These are phyloP conservation scores for Spiraea crenata DNA, from an alignment of 331 rosid genomes.

Conservation along the genomic window DNA sequence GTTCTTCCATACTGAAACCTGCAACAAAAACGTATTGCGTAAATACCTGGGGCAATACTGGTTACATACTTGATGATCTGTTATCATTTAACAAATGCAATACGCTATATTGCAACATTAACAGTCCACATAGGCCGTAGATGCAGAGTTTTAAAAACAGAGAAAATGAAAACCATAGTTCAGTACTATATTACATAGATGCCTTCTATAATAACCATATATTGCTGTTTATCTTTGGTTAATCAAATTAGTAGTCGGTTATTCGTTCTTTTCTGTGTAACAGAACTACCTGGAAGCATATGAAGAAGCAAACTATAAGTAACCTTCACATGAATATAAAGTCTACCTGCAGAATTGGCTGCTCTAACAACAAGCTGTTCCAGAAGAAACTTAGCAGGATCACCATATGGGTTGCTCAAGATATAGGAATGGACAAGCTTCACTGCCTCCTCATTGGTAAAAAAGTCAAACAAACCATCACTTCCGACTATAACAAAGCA, in stretches of 20 bases:
- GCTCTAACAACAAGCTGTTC: conserved; percentile 83
- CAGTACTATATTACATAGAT: too few relatives aligned
- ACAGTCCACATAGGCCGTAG: neutral
- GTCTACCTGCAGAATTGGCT: conserved; percentile 70
- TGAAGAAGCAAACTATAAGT: neutral
- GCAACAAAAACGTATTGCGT: conserved; percentile 13
- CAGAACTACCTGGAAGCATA: neutral
- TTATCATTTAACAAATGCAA: neutral
- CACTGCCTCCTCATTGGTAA: conserved; percentile 82
- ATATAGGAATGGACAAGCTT: conserved; percentile 75
- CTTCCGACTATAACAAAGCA: conserved; percentile 79
- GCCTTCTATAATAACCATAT: neutral
- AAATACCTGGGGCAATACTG: neutral
- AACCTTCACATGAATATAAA: neutral
- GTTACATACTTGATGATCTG: neutral
- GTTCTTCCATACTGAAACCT: conserved; percentile 90
- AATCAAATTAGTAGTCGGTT: neutral
- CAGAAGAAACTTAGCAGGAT: conserved; percentile 87
- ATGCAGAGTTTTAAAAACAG: neutral
- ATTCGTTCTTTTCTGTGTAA: neutral
- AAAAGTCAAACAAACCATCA: conserved; percentile 97
- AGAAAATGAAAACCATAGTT: neutral
- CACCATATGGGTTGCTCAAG: conserved; percentile 66
- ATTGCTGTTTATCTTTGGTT: neutral
- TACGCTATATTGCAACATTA: neutral